These are phyloP conservation scores for Catharanthus roseus DNA, from an alignment of 257 asterid species.

Conservation along the genomic window DNA sequence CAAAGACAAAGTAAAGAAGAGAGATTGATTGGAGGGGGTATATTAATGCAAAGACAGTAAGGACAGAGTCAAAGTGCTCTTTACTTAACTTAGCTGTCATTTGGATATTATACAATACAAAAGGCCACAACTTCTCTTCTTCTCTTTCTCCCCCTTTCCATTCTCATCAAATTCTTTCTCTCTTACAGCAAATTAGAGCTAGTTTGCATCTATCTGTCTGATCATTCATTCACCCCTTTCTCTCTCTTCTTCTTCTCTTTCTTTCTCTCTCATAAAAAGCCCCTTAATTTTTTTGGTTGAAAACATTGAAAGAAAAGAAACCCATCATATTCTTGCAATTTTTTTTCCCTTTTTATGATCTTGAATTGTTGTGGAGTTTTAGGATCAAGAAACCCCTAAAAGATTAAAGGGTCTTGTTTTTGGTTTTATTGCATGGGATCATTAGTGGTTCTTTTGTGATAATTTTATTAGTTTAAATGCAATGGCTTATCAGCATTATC, in stretches of 20 bases:
- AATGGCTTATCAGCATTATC: constrained; percentile 90
- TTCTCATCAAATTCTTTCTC: constrained; percentile 17
- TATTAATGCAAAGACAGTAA: constrained; percentile 46
- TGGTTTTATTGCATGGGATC: constrained; percentile 1
- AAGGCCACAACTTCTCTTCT: constrained; percentile 32
- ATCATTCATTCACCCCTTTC: constrained; percentile 20
- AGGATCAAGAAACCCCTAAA: neutral
- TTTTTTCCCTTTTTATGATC: neutral
- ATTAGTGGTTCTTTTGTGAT: neutral
- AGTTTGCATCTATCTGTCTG: constrained; percentile 95
- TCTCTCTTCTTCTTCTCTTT: too few species aligned
- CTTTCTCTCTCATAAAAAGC: constrained; percentile 19
- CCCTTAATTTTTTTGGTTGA: constrained; percentile 5
- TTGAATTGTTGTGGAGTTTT: neutral
- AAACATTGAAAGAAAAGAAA: constrained; percentile 3
- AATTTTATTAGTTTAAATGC: constrained; percentile 15
- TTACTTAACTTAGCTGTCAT: constrained; percentile 88
- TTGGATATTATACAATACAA: constrained; percentile 35
- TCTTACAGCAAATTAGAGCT: constrained; percentile 67
- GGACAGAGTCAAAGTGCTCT: constrained; percentile 81
- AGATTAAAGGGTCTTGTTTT: neutral
- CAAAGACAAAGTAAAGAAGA: constrained; percentile 11
- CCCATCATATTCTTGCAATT: constrained; percentile 7
- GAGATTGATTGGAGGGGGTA: constrained; percentile 20
- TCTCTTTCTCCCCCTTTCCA: constrained; percentile 5